Evolutionary conservation across 1,284 basidiomycete species (phyloP), one percentile per base, ranked within the genome.

Genomic region (Sparassis latifolia): DNA sequence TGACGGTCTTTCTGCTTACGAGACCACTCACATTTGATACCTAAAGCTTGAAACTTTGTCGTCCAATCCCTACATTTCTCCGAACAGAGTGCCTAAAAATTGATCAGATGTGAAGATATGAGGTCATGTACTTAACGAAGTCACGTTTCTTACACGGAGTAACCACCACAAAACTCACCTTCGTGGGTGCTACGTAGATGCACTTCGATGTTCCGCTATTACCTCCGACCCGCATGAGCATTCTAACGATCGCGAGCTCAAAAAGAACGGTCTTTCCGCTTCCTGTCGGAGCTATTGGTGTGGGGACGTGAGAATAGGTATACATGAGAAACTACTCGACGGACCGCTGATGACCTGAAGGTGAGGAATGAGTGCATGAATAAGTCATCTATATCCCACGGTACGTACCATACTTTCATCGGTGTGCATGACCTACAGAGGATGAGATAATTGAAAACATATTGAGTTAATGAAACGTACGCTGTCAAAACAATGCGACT

Each of bases 201-300:
- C 89, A 92, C 68, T 89, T 89, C 5, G 70, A 61, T 6, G 65
- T 57, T 28, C 65, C 62, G n/a, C 67, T 63, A 6, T 64, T 62
- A 28, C 68, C 65, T 46, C 66, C 62, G 5, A 72, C 68, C 46
- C 73, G 69, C 46, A 72, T 74, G 37, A 95, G 70, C 77, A 93
- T 80, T 33, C 81, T 81, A 46, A 98, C 81, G 46, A 97, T 87
- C 0, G 90, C 83, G 9, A 99, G 72, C 65, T 99, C 96, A 59
- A 99, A 99, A 5, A 98, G 69, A 0, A 89, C 92, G 0, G 95
- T 94, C 69, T 97, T 97, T 30, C 94, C 94, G 44, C 91, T 89
- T 29, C 93, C 91, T 5, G 93, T 97, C 0, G 93, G 93, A 1
- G 94, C 93, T 86, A 62, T 31, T 7, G 6, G 35, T 20, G 20